Conservation (phyloP, 179 eudicot species). For the Actinidia polygama region DNA sequence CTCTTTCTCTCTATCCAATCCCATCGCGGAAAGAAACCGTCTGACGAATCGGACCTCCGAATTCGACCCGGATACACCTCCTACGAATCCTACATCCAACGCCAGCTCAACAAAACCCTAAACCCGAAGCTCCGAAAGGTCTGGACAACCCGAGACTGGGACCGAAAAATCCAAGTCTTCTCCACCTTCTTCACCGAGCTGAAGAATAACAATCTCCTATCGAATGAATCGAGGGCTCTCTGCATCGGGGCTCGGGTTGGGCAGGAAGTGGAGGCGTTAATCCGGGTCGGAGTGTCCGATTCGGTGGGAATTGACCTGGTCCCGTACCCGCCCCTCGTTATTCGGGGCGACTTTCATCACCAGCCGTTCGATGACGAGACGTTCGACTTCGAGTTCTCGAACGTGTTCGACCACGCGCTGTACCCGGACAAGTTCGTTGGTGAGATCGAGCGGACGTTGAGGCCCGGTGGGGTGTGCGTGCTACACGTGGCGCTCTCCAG, state of each 20-base stretch:
- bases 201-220: constrained; percentile 35
- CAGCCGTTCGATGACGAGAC: constrained; percentile 69
- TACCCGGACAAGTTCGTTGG: constrained; percentile 67
- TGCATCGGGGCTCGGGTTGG: constrained; percentile 85
- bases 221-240: constrained; percentile 55
- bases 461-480: constrained; percentile 73
- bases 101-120: constrained; percentile 78
- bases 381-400: constrained; percentile 82
- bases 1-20: constrained; percentile 33
- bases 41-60: constrained; percentile 35
- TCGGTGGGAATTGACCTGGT: constrained; percentile 82
- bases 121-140: constrained; percentile 73
- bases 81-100: constrained; percentile 66
- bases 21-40: constrained; percentile 16
- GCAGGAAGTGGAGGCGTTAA: constrained; percentile 83
- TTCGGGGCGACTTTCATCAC: constrained; percentile 74
- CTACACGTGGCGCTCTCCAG: constrained; percentile 65
- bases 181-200: constrained; percentile 55
- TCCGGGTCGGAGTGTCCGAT: constrained; percentile 57
- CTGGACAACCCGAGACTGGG: constrained; percentile 87
- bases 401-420: constrained; percentile 90
- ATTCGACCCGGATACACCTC: constrained; percentile 78
- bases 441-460: constrained; percentile 89
- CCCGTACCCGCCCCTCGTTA: constrained; percentile 78
- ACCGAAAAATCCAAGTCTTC: constrained; percentile 69